Base-by-base conservation (phyloP, 2,329 filamentous ascomycete species). In the Thielaviopsis cerberus region DNA sequence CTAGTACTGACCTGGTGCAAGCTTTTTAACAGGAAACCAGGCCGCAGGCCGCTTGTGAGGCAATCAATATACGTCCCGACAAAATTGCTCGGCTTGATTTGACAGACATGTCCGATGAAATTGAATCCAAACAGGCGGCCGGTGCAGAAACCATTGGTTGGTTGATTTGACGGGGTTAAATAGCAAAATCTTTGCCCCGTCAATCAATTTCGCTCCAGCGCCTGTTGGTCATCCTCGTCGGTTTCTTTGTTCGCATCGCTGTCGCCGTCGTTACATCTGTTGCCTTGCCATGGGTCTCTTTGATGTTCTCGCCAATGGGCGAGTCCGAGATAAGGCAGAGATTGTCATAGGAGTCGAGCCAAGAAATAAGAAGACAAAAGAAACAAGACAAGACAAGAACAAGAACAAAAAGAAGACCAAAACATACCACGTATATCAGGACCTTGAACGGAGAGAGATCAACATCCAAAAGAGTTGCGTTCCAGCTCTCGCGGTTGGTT, bases 401-500 rank as follows among this genome's bases (percentile, higher is more conserved):
- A 52, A 37, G 37, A 50, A n/a, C n/a, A n/a, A n/a, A n/a, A n/a
- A n/a, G n/a, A n/a, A n/a, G n/a, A n/a, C n/a, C 13, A 50, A 22
- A 54, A 23, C 51, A 58, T 54, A 54, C 57, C 57, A 54, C 57
- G 53, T 8, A 5, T 25, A 23, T 41, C 34, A 41, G 6, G 34
- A 41, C 34, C 52, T 50, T 58, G 27, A 54, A 54, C 52, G n/a
- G 54, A 25, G 8, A 25, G 41, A 45, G 37, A 50, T 54, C 51
- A 50, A 48, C 24, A 48, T 51, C 51, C 51, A 34, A 50, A 54
- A 54, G 52, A 51, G 51, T 34, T 54, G 57, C 57, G 48, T 50
- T 50, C 57, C 55, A 57, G 55, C 55, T 57, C 55, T 51, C 51
- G 27, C 55, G 50, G 37, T 57, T 57, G 20, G 20, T 50, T 15